These are phyloP conservation scores for Hortaea werneckii DNA, from an alignment of 2,329 filamentous ascomycete genomes.

Conservation along the genomic window DNA sequence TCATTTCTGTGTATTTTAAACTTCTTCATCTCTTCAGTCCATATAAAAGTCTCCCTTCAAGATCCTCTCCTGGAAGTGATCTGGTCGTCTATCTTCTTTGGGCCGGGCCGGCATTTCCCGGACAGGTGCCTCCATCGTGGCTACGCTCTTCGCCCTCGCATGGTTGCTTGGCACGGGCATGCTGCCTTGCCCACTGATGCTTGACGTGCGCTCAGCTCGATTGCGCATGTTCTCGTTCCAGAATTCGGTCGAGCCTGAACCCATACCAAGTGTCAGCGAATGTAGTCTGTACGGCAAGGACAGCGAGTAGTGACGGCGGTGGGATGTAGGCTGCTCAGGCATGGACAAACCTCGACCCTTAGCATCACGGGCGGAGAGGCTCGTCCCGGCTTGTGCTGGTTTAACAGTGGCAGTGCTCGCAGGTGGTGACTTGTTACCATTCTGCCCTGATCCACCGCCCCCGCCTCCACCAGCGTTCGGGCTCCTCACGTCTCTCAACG, in stretches of 20 bases:
- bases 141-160: constrained; percentile 60
- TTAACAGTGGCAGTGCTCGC: constrained; percentile 11
- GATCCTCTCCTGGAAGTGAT: constrained; percentile 93
- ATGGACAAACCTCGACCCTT: constrained; percentile 50
- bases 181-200: constrained; percentile 37
- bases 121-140: constrained; percentile 47
- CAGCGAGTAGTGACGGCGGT: constrained; percentile 3
- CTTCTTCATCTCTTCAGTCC: constrained; percentile 49
- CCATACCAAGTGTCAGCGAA: constrained; percentile 37
- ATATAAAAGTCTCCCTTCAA: constrained; percentile 97
- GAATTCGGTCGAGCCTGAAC: constrained; percentile 70
- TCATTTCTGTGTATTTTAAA: neutral
- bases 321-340: constrained; percentile 14
- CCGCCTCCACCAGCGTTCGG: constrained; percentile 34
- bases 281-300: constrained; percentile 32
- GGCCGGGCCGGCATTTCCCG: constrained; percentile 40
- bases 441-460: constrained; percentile 20
- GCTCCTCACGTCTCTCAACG: constrained; percentile 58
- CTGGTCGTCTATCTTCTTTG: constrained; percentile 55
- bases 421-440: constrained; percentile 25
- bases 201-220: constrained; percentile 66
- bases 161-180: constrained; percentile 30
- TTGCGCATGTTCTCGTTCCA: constrained; percentile 93
- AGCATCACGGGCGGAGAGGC: constrained; percentile 40
- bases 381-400: constrained; percentile 29